Evolutionary conservation across 2,329 filamentous ascomycete species (phyloP), one percentile per base, ranked within the genome.

Genomic region (Penicillium sp.): DNA sequence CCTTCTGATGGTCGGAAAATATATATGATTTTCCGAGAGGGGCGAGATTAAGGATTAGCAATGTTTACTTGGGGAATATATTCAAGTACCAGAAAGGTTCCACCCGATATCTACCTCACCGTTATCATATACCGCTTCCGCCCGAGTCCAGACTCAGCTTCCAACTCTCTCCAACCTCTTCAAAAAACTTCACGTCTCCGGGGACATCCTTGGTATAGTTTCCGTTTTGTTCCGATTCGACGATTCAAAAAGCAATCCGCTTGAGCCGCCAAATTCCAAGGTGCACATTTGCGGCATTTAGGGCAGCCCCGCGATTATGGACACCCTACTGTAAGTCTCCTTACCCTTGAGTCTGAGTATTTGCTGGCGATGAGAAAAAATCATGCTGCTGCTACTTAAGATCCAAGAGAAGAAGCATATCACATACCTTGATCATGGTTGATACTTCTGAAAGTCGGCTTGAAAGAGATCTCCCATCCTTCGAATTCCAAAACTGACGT

Each of bases 251-350:
- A 33, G 6, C n/a, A 11, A 23, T 37, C 51, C 40, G 26, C 37
- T 49, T 15, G 6, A 15, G 18, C 1, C 18, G 20, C 12, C 14
- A 18, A 18, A 33, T 40, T 29, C 15, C n/a, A n/a, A 25, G 20
- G 40, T n/a, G n/a, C 44, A 51, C 33, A 48, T 33, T 49, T 35
- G 40, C 40, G 26, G 55, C 47, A 49, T 57, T 51, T 49, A 56
- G 51, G 35, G 26, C 35, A 49, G 47, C 50, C 54, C 52, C 54
- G 55, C 56, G 57, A 56, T 47, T 53, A 81, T 81, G 79, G 79
- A 80, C 64, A 80, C 78, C 14, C 66, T 81, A 58, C 70, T 81
- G 77, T 79, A 72, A 73, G 76, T 45, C 43, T 53, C 18, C 18
- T 31, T 18, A 12, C 25, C 29, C 49, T 23, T 4, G 6, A 23